Conservation (phyloP, 225 moss, liverwort and hornwort species). For the Bryoerythrophyllum caledonicum region DNA sequence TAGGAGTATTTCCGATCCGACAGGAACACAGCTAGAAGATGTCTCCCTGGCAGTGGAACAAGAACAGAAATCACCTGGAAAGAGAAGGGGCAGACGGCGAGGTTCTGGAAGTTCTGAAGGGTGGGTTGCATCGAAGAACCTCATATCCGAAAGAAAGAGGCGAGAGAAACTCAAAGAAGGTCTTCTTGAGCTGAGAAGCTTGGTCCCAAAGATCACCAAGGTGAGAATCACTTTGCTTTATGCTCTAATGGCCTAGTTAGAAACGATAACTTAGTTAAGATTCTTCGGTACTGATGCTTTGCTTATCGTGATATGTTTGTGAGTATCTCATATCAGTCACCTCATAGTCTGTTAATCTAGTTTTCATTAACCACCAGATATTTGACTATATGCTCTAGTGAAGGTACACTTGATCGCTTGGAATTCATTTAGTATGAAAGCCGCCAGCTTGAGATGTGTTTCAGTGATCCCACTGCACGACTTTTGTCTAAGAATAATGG, state of each 20-base stretch:
- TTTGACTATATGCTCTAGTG: neutral
- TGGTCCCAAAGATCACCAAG: conserved; percentile 40
- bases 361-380: neutral
- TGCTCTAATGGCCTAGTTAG: neutral
- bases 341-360: neutral
- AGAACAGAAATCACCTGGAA: conserved; percentile 8
- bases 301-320: neutral
- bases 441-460: neutral
- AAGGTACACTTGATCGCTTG: neutral
- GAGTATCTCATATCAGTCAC: neutral
- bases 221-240: conserved; percentile 4
- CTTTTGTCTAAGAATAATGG: too few relatives aligned
- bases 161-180: conserved; percentile 24
- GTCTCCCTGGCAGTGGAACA: neutral
- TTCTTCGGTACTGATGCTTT: neutral
- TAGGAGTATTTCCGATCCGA: conserved; percentile 8
- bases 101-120: conserved; percentile 12
- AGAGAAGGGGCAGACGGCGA: conserved; percentile 19
- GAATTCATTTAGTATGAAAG: neutral
- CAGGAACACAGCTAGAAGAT: conserved; percentile 13
- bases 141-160: conserved; percentile 29
- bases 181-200: conserved; percentile 24
- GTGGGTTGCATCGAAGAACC: conserved; percentile 34
- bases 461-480: too few relatives aligned
- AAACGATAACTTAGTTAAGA: neutral